Percentiles rank a stretch among this genome's conserved stretches.
Evolutionary conservation across 257 asterid genomes (phyloP).

Genomic region (Orobanche coerulescens): DNA sequence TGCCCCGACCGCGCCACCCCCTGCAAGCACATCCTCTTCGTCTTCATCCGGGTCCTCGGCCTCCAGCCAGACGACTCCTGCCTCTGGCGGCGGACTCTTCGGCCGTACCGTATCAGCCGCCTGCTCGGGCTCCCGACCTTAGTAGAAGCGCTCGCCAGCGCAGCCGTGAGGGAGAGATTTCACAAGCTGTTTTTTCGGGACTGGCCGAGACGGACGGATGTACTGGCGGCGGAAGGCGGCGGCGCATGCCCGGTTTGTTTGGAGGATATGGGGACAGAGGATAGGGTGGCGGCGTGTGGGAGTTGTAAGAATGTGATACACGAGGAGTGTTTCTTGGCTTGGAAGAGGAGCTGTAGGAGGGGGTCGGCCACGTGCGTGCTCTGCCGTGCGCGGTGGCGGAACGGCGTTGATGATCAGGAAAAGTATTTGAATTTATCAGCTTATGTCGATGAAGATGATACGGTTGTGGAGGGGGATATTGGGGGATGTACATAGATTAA

Average conservation of each 20-base stretch:
- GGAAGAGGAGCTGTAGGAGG: constrained; percentile 79
- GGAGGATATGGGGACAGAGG: constrained; percentile 69
- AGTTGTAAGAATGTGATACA: constrained; percentile 76
- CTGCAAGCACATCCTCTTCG: constrained; percentile 83
- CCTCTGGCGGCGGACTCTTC: constrained; percentile 56
- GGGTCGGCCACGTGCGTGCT: constrained; percentile 72
- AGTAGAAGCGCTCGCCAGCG: constrained; percentile 48
- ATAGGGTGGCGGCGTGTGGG: constrained; percentile 59
- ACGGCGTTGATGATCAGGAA: constrained; percentile 43
- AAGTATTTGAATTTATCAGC: constrained; percentile 81
- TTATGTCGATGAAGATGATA: constrained; percentile 46
- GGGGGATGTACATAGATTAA: constrained; percentile 25
- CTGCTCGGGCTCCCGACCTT: constrained; percentile 55
- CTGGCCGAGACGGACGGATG: constrained; percentile 14
- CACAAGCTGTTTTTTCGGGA: constrained; percentile 41
- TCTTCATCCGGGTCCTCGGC: constrained; percentile 61
- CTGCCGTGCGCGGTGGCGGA: constrained; percentile 92
- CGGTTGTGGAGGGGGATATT: constrained; percentile 29
- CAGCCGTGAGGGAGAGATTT: constrained; percentile 44
- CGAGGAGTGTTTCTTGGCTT: constrained; percentile 70
- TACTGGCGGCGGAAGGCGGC: constrained; percentile 43
- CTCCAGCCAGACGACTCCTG: constrained; percentile 48
- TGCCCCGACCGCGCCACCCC: constrained; percentile 85
- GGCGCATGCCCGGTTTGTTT: constrained; percentile 72
- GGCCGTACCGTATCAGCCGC: constrained; percentile 70